Percentiles rank a stretch among this genome's conserved stretches.
These are phyloP conservation scores for Talaromyces sp. DNA, from an alignment of 2,329 filamentous ascomycete species.

Conservation along the genomic window DNA sequence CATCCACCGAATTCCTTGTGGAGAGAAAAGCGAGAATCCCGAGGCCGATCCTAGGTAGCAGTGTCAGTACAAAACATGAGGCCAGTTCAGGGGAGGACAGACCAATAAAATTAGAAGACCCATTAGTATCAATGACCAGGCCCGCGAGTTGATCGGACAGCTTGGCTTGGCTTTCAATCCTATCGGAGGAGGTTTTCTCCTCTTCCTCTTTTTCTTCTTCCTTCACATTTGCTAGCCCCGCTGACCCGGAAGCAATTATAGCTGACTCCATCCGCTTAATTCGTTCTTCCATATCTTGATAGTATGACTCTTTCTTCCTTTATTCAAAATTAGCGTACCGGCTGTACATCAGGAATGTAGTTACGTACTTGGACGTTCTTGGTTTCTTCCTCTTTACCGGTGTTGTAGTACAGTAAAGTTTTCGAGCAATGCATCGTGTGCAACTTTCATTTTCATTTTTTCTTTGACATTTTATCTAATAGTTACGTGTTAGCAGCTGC, in stretches of 20 bases:
- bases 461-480: slow-evolving; percentile 8
- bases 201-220: neutral
- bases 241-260: slow-evolving; percentile 2
- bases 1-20: slow-evolving; percentile 6
- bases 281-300: slow-evolving; percentile 6
- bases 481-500: neutral
- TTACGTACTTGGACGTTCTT: neutral
- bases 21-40: slow-evolving; percentile 9
- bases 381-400: slow-evolving; percentile 1
- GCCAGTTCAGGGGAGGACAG: neutral
- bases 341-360: too few species aligned
- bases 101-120: slow-evolving; percentile 6
- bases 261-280: slow-evolving; percentile 10
- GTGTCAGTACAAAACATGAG: neutral
- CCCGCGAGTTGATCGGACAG: slow-evolving; percentile 4
- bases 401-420: slow-evolving; percentile 10
- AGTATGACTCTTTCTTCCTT: slow-evolving; percentile 6
- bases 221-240: neutral
- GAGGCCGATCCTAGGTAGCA: slow-evolving; percentile 1
- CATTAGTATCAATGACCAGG: slow-evolving; percentile 5
- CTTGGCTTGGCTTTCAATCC: slow-evolving; percentile 5
- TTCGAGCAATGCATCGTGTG: neutral
- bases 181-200: slow-evolving; percentile 1
- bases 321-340: neutral
- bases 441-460: neutral